These are phyloP conservation scores for Clarireedia hainanense DNA, from an alignment of 2,329 filamentous ascomycete species.

Conservation along the genomic window DNA sequence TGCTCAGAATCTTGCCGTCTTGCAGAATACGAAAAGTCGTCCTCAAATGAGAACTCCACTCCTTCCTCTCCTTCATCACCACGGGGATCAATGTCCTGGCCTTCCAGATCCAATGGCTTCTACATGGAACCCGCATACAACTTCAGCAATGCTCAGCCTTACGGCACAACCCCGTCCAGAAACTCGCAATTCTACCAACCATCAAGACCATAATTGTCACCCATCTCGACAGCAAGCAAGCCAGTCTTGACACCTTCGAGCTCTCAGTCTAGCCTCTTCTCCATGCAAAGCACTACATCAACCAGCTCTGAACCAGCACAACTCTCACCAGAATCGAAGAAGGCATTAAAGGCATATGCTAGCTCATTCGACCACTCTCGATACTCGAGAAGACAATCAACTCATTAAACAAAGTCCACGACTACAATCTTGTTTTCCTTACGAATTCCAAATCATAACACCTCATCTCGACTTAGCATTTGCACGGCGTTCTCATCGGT, in stretches of 20 bases:
- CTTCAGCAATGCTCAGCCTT: constrained; percentile 58
- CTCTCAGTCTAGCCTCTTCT: constrained; percentile 78
- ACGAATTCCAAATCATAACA: constrained; percentile 9
- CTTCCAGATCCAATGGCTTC: constrained; percentile 48
- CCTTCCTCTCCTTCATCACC: constrained; percentile 46
- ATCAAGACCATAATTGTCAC: constrained; percentile 41
- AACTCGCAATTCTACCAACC: constrained; percentile 35
- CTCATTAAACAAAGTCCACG: constrained; percentile 16
- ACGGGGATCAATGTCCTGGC: constrained; percentile 39
- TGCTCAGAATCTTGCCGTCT: constrained; percentile 89
- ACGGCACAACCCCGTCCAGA: constrained; percentile 36
- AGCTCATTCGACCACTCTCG: constrained; percentile 72
- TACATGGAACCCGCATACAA: constrained; percentile 69
- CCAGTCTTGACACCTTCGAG: constrained; percentile 60
- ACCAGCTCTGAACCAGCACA: constrained; percentile 43
- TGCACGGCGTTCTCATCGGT: constrained; percentile 16
- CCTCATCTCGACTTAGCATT: constrained; percentile 16
- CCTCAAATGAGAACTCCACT: constrained; percentile 45
- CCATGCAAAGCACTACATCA: constrained; percentile 56
- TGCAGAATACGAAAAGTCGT: constrained; percentile 73
- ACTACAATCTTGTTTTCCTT: constrained; percentile 3
- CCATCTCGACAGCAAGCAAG: constrained; percentile 28
- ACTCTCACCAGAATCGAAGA: constrained; percentile 68
- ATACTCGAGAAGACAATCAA: constrained; percentile 28
- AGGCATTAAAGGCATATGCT: constrained; percentile 77